Conservation (phyloP, 1,284 basidiomycete species). For the Cryptococcus sp. region DNA sequence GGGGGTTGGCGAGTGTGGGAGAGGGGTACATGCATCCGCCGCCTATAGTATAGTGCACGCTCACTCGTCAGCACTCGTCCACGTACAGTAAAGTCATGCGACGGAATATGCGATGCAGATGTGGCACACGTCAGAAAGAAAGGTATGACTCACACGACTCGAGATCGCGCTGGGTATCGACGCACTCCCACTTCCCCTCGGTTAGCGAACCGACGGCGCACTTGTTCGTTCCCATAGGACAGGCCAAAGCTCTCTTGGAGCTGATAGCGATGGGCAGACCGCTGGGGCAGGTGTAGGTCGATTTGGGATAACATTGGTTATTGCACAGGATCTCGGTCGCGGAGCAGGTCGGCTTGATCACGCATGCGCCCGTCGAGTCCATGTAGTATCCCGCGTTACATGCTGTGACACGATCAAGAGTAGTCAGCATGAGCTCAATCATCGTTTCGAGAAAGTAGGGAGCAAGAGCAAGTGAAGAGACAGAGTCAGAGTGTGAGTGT, state of each 20-base stretch:
- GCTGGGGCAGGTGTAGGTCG: slow-evolving; percentile 22
- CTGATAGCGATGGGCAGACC: slow-evolving; percentile 13
- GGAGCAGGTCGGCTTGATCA: slow-evolving; percentile 10
- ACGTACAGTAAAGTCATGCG: neutral
- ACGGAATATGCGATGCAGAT: neutral
- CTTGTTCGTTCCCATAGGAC: slow-evolving; percentile 20
- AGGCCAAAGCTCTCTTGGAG: slow-evolving; percentile 7
- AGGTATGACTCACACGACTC: slow-evolving; percentile 29
- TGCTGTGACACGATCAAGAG: neutral
- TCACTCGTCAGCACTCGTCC: neutral
- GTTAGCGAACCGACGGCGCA: slow-evolving; percentile 15
- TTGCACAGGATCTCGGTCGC: slow-evolving; percentile 19
- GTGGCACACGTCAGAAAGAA: neutral
- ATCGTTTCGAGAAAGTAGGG: no score
- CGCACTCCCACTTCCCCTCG: slow-evolving; percentile 22
- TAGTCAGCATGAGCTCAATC: neutral
- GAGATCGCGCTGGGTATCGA: slow-evolving; percentile 25
- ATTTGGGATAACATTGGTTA: slow-evolving; percentile 16
- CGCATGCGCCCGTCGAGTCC: slow-evolving; percentile 9
- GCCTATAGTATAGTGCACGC: slow-evolving; percentile 11
- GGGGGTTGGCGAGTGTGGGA: neutral
- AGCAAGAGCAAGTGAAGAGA: no score
- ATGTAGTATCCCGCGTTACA: slow-evolving; percentile 14
- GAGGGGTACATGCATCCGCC: slow-evolving; percentile 30
- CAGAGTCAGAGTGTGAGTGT: no score